Percentiles rank a stretch among this genome's conserved stretches.
Conservation (phyloP, 768 basidiomycete genomes). For the Amanita inopinata region DNA sequence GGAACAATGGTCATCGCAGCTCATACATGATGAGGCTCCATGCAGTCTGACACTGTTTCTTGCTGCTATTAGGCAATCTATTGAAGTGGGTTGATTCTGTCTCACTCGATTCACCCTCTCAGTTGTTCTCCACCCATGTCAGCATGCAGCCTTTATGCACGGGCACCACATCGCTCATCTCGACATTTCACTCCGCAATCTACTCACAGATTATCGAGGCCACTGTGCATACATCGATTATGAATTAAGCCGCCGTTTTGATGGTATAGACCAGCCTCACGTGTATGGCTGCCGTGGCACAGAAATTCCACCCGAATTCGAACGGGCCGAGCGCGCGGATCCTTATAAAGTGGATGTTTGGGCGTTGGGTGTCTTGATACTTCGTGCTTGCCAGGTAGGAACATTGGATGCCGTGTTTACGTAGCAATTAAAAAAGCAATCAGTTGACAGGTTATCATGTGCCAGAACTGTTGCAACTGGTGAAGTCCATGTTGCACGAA, state of each 20-base stretch:
- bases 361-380: slow-evolving; percentile 56
- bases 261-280: slow-evolving; percentile 24
- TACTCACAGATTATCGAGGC: slow-evolving; percentile 56
- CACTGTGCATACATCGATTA: slow-evolving; percentile 70
- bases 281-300: slow-evolving; percentile 43
- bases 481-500: slow-evolving; percentile 49
- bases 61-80: slow-evolving; percentile 50
- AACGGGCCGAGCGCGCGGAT: slow-evolving; percentile 35
- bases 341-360: slow-evolving; percentile 71
- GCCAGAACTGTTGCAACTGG: slow-evolving; percentile 49
- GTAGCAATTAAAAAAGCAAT: slow-evolving; percentile 9
- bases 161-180: slow-evolving; percentile 54
- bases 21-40: slow-evolving; percentile 40
- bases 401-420: background rate
- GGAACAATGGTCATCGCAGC: slow-evolving; percentile 70
- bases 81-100: slow-evolving; percentile 39
- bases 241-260: slow-evolving; percentile 52
- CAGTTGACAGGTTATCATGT: slow-evolving; percentile 49
- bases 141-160: slow-evolving; percentile 72
- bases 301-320: slow-evolving; percentile 65
- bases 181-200: slow-evolving; percentile 62
- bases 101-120: background rate
- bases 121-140: background rate
- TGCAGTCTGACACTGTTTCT: slow-evolving; percentile 46
- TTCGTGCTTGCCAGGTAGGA: slow-evolving; percentile 56